Evolutionary conservation across 495 filamentous ascomycete genomes (phyloP).

Genomic region (Chaetomium cochliodes): DNA sequence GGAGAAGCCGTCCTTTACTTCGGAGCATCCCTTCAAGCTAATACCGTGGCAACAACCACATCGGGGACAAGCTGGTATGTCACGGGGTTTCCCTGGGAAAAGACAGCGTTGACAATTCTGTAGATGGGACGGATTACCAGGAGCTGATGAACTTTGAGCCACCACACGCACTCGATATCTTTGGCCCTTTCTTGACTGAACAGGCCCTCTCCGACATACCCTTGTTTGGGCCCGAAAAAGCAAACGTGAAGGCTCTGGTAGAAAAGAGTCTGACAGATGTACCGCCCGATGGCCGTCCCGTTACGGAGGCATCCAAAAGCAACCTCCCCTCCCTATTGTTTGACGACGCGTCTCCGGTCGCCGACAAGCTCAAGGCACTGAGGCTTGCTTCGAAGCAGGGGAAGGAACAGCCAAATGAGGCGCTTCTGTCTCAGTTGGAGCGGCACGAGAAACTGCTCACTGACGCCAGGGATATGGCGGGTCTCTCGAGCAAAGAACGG

Average conservation of each 20-base stretch:
- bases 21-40: slow-evolving; percentile 50
- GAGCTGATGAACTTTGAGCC: slow-evolving; percentile 48
- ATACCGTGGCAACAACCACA: slow-evolving; percentile 48
- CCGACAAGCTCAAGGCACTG: slow-evolving; percentile 43
- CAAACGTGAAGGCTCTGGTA: slow-evolving; percentile 34
- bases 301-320: slow-evolving; percentile 31
- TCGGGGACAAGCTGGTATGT: slow-evolving; percentile 47
- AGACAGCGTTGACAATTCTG: slow-evolving; percentile 11
- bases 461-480: slow-evolving; percentile 45
- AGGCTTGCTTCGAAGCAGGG: slow-evolving; percentile 34
- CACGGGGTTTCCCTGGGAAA: background rate
- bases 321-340: slow-evolving; percentile 32
- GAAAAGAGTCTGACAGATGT: slow-evolving; percentile 33
- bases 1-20: slow-evolving; percentile 57
- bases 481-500: slow-evolving; percentile 41
- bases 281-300: slow-evolving; percentile 29
- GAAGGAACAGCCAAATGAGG: slow-evolving; percentile 3
- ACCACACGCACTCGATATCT: slow-evolving; percentile 40
- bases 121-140: slow-evolving; percentile 47
- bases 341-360: slow-evolving; percentile 33
- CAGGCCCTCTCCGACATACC: slow-evolving; percentile 42
- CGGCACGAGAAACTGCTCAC: slow-evolving; percentile 48
- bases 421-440: slow-evolving; percentile 40
- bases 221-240: slow-evolving; percentile 46
- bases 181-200: slow-evolving; percentile 47